A percentile compares a stretch with the other conserved stretches of the same genome.
phyloP scores from a whole-genome alignment of 331 rosid species.

The Telfairia occidentalis region DNA sequence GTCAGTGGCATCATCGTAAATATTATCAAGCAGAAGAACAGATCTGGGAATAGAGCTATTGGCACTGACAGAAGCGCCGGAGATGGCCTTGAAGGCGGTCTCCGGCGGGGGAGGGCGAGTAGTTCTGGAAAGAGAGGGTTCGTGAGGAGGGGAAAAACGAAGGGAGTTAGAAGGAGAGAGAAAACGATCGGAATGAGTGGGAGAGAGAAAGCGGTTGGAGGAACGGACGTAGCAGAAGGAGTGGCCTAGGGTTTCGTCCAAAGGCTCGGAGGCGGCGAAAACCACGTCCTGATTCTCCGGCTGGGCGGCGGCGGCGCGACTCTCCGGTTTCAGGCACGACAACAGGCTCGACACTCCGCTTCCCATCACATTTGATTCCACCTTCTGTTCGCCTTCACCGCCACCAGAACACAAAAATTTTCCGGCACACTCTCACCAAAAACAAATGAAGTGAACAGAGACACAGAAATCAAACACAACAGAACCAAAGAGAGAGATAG shows the following conservation, averaged over 20 bases:
- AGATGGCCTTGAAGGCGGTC: constrained; percentile 69
- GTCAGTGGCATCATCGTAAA: constrained; percentile 45
- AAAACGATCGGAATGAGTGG: constrained; percentile 76
- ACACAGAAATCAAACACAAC: too few species aligned
- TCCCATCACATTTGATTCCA: constrained; percentile 89
- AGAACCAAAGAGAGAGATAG: constrained; percentile 2
- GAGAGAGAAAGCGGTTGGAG: constrained; percentile 68
- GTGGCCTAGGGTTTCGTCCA: constrained; percentile 98
- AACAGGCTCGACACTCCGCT: constrained; percentile 55
- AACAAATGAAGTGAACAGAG: constrained; percentile 16
- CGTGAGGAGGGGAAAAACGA: constrained; percentile 76
- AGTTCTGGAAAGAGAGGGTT: constrained; percentile 15
- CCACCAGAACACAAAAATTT: constrained; percentile 20
- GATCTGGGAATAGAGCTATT: constrained; percentile 71
- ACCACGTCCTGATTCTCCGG: constrained; percentile 36
- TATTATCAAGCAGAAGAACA: constrained; percentile 52
- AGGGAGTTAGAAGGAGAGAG: constrained; percentile 70
- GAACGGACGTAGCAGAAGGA: constrained; percentile 84
- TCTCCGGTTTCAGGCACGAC: constrained; percentile 50
- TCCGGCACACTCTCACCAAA: constrained; percentile 31
- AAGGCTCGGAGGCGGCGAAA: constrained; percentile 47
- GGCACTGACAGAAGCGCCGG: constrained; percentile 93
- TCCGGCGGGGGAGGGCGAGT: constrained; percentile 52
- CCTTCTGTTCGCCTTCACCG: constrained; percentile 29
- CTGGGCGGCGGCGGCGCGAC: constrained; percentile 22